Evolutionary conservation across 1,139 yeast genomes (phyloP).

Genomic region (Saccharomycopsis crataegensis): DNA sequence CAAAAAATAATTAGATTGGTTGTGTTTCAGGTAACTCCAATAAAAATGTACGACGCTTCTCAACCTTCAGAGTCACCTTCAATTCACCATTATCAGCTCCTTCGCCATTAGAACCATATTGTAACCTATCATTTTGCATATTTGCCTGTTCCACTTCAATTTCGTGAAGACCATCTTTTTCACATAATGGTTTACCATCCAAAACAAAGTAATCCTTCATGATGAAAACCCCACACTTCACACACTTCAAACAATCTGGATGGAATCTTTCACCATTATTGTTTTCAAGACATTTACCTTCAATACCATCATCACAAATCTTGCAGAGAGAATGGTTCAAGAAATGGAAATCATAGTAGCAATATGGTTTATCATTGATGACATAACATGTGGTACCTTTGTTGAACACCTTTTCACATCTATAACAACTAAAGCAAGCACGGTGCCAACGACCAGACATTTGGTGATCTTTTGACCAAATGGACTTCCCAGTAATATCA

Average conservation of each 20-base stretch:
- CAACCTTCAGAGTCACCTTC: slow-evolving; percentile 12
- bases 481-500: slow-evolving; percentile 43
- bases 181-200: slow-evolving; percentile 47
- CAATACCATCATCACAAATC: slow-evolving; percentile 68
- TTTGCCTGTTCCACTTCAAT: slow-evolving; percentile 15
- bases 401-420: slow-evolving; percentile 50
- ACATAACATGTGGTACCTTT: slow-evolving; percentile 73
- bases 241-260: slow-evolving; percentile 52
- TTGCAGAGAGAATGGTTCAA: slow-evolving; percentile 70
- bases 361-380: slow-evolving; percentile 69
- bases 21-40: slow-evolving; percentile 8
- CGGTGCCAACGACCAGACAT: slow-evolving; percentile 95
- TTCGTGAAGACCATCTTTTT: slow-evolving; percentile 24
- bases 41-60: slow-evolving; percentile 19
- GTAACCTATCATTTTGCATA: background rate
- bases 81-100: background rate
- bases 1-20: background rate
- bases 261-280: slow-evolving; percentile 64
- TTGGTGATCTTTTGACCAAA: slow-evolving; percentile 77
- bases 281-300: slow-evolving; percentile 84
- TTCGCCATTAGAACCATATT: background rate
- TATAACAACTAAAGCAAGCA: slow-evolving; percentile 66
- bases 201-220: slow-evolving; percentile 49
- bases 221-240: slow-evolving; percentile 41
- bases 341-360: slow-evolving; percentile 74